Percentiles rank a stretch among this genome's conserved stretches.
These are phyloP conservation scores for Plicaturopsis crispa DNA, from an alignment of 768 basidiomycete species.

Conservation along the genomic window DNA sequence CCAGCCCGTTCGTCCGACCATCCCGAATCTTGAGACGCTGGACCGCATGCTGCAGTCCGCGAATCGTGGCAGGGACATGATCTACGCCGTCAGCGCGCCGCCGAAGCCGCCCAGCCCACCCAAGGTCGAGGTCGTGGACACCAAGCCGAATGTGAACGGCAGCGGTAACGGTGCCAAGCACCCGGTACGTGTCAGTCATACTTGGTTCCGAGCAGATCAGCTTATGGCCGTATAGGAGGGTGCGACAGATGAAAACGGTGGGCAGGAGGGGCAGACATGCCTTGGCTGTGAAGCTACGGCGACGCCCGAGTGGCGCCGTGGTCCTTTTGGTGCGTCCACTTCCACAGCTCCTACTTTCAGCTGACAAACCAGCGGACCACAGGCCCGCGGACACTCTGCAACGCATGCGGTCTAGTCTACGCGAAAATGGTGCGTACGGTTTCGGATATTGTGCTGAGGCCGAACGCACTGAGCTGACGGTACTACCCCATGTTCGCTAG, in stretches of 20 bases:
- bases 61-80: slow-evolving; percentile 24
- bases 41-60: slow-evolving; percentile 41
- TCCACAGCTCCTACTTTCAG: not conserved
- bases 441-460: too few species aligned
- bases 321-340: slow-evolving; percentile 59
- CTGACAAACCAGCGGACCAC: slow-evolving; percentile 12
- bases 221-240: not conserved
- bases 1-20: slow-evolving; percentile 12
- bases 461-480: too few species aligned
- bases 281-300: slow-evolving; percentile 78
- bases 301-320: slow-evolving; percentile 83
- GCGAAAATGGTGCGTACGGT: slow-evolving; percentile 65
- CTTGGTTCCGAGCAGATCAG: not conserved
- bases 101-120: slow-evolving; percentile 16
- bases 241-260: slow-evolving; percentile 32
- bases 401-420: slow-evolving; percentile 82
- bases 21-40: slow-evolving; percentile 23
- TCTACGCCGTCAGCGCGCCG: slow-evolving; percentile 20
- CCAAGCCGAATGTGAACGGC: slow-evolving; percentile 15
- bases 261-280: slow-evolving; percentile 64
- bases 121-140: slow-evolving; percentile 16
- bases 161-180: slow-evolving; percentile 1
- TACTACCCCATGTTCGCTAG: too few species aligned
- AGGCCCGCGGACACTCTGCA: slow-evolving; percentile 81
- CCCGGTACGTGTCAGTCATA: not conserved